These are phyloP conservation scores for Rosa multiflora DNA, from an alignment of 306 rosid genomes.

Conservation along the genomic window DNA sequence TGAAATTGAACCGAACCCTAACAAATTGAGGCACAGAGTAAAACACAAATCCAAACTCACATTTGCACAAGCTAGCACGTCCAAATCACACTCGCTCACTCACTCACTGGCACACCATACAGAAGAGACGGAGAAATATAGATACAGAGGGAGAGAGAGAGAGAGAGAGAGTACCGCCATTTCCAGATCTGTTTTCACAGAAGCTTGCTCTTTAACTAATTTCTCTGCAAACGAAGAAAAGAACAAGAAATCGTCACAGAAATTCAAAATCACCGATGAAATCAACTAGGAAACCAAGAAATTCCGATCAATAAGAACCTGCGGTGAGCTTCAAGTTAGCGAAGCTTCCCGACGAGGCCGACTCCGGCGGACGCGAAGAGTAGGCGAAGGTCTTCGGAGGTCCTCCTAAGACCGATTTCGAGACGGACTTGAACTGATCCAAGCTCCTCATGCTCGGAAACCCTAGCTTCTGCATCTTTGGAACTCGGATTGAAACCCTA, in stretches of 20 bases:
- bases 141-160: not conserved
- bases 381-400: no score
- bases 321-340: no score
- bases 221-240: no score
- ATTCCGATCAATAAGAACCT: no score
- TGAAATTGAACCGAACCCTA: not conserved
- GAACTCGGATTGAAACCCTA: constrained; percentile 34
- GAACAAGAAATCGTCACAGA: no score
- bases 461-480: constrained; percentile 53
- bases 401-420: not conserved
- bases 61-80: not conserved
- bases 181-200: no score
- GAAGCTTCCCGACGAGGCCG: no score
- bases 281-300: no score
- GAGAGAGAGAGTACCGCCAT: constrained; percentile 23
- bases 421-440: constrained; percentile 76
- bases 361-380: no score
- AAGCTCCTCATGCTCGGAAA: constrained; percentile 67
- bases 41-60: not conserved
- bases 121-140: no score
- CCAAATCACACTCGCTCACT: not conserved
- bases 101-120: not conserved
- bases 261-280: no score
- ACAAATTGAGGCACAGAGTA: not conserved
- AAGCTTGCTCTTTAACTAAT: no score